Conservation (phyloP, 208 protist genomes). For the Crithidia sp. region DNA sequence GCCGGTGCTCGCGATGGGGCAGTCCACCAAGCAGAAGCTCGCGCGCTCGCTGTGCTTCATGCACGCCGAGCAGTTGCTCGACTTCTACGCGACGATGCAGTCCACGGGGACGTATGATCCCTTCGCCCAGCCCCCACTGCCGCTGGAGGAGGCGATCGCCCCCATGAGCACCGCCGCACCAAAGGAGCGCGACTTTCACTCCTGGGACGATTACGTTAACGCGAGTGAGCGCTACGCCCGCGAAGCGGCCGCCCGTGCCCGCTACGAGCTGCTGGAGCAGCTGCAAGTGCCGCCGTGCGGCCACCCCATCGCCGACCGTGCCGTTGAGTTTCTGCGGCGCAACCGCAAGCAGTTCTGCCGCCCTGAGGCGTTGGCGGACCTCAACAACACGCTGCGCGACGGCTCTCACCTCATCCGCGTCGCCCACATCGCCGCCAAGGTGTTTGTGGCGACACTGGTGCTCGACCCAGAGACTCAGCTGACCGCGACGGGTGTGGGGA, state of each 20-base stretch:
- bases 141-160: constrained; percentile 25
- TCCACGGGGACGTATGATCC: background rate
- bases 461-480: constrained; percentile 46
- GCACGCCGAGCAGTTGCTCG: constrained; percentile 74
- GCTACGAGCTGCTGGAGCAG: constrained; percentile 24
- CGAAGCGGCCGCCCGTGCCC: constrained; percentile 3
- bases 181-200: constrained; percentile 24
- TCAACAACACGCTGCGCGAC: constrained; percentile 50
- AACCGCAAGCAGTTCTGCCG: constrained; percentile 8
- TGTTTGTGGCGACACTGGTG: constrained; percentile 56
- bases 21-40: constrained; percentile 55
- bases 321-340: constrained; percentile 41
- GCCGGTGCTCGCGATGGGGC: constrained; percentile 55
- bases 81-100: constrained; percentile 48
- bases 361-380: constrained; percentile 41
- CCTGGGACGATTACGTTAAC: constrained; percentile 50
- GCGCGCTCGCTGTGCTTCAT: constrained; percentile 73
- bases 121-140: constrained; percentile 1
- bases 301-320: constrained; percentile 62
- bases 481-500: constrained; percentile 55
- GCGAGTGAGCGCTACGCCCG: constrained; percentile 46
- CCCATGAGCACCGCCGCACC: constrained; percentile 5
- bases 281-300: constrained; percentile 42
- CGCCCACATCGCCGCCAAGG: constrained; percentile 27
- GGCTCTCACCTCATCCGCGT: constrained; percentile 43